Evolutionary conservation across 345 rosid genomes (phyloP).

Genomic region (Gossypium stocksii): DNA sequence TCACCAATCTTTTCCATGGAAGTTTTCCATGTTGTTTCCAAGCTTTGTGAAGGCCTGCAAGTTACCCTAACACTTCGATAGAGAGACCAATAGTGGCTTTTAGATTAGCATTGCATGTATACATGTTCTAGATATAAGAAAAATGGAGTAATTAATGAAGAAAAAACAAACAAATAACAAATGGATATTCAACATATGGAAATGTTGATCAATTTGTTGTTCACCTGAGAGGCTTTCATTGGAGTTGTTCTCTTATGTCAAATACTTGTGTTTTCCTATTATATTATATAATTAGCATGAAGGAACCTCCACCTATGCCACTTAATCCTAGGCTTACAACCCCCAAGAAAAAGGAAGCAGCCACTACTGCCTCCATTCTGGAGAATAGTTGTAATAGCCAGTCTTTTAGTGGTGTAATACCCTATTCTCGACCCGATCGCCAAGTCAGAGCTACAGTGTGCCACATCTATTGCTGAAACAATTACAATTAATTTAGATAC

Average conservation of each 20-base stretch:
- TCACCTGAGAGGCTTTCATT: constrained; percentile 42
- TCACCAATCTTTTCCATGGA: constrained; percentile 48
- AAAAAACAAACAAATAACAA: not conserved
- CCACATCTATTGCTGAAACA: too few relatives aligned
- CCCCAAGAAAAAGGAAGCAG: constrained; percentile 48
- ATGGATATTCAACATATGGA: not conserved
- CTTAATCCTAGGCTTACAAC: constrained; percentile 57
- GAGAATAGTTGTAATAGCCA: constrained; percentile 10
- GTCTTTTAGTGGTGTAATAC: too few relatives aligned
- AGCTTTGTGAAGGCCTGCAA: constrained; percentile 47
- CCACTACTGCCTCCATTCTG: constrained; percentile 49
- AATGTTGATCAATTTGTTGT: not conserved
- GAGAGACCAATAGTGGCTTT: constrained; percentile 47
- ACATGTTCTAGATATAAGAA: constrained; percentile 44
- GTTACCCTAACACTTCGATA: constrained; percentile 53
- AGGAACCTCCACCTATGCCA: constrained; percentile 61
- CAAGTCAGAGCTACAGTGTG: too few relatives aligned
- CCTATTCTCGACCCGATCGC: too few relatives aligned
- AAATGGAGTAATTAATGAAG: not conserved
- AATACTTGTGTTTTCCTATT: constrained; percentile 32
- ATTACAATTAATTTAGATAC: too few relatives aligned
- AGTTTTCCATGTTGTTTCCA: constrained; percentile 54
- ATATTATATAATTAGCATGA: constrained; percentile 35
- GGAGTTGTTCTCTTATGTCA: constrained; percentile 67
- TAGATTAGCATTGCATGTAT: constrained; percentile 27